Percentiles rank a stretch among this genome's conserved stretches.
Evolutionary conservation across 2,329 filamentous ascomycete genomes (phyloP).

Genomic region (Aspergillus transmontanensis): DNA sequence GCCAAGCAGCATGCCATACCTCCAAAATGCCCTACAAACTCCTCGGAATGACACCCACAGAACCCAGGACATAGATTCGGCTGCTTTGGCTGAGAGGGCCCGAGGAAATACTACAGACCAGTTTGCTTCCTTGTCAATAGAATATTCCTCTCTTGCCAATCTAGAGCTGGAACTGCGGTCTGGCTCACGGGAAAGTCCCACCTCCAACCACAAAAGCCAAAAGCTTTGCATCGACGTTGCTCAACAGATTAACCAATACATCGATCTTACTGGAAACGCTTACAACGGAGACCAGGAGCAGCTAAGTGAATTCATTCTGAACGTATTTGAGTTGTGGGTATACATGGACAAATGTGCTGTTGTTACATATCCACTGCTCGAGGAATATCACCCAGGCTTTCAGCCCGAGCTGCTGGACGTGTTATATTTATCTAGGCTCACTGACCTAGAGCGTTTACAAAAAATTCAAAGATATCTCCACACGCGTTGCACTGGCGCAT

Average conservation of each 20-base stretch:
- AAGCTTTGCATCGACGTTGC: conserved; percentile 35
- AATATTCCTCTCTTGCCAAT: conserved; percentile 17
- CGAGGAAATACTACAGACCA: conserved; percentile 12
- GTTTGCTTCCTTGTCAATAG: conserved; percentile 11
- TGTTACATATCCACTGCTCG: conserved; percentile 50
- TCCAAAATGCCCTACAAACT: conserved; percentile 23
- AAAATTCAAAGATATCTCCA: conserved; percentile 54
- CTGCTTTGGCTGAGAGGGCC: neutral
- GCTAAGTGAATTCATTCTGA: conserved; percentile 57
- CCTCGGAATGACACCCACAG: neutral
- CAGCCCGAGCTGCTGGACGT: conserved; percentile 54
- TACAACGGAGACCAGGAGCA: conserved; percentile 53
- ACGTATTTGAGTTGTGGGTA: conserved; percentile 61
- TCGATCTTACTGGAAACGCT: conserved; percentile 32
- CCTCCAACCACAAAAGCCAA: neutral
- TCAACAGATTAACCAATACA: conserved; percentile 38
- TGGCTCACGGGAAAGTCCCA: neutral
- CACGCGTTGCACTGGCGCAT: conserved; percentile 32
- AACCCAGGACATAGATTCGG: neutral
- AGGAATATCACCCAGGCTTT: conserved; percentile 57
- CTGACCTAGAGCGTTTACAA: conserved; percentile 56
- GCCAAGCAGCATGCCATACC: conserved; percentile 42
- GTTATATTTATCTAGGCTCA: conserved; percentile 52
- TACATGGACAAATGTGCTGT: conserved; percentile 55
- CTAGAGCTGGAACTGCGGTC: conserved; percentile 11